A percentile compares a stretch with the other conserved stretches of the same genome.
These are phyloP conservation scores for Candida sanyaensis DNA, from an alignment of 1,139 yeast genomes.

Conservation along the genomic window DNA sequence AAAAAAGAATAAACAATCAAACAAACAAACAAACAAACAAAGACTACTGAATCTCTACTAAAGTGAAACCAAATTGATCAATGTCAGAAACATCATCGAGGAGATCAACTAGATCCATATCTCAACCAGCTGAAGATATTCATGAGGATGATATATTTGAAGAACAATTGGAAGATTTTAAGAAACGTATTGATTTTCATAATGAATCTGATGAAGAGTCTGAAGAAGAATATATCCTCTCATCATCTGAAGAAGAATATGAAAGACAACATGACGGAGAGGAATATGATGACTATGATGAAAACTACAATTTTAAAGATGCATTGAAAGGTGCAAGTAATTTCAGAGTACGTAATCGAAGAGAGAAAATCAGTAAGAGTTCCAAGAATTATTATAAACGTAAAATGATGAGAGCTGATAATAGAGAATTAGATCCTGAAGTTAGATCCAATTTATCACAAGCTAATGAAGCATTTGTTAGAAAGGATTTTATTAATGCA, in stretches of 20 bases:
- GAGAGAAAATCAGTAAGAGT: conserved; percentile 30
- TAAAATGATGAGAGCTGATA: conserved; percentile 37
- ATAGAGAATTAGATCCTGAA: conserved; percentile 66
- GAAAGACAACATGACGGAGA: conserved; percentile 8
- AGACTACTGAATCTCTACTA: no score
- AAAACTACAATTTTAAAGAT: conserved; percentile 53
- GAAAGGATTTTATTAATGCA: conserved; percentile 66
- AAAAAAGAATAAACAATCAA: not conserved
- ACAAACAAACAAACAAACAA: no score
- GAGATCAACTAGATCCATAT: not conserved
- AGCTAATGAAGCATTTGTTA: conserved; percentile 81
- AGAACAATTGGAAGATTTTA: conserved; percentile 13
- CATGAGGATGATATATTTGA: conserved; percentile 1
- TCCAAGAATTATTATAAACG: conserved; percentile 33
- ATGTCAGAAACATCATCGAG: not conserved
- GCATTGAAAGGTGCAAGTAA: conserved; percentile 65
- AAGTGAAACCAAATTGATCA: not conserved
- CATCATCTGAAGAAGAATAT: conserved; percentile 11
- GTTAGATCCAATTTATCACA: conserved; percentile 62
- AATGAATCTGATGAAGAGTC: conserved; percentile 12
- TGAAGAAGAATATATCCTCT: conserved; percentile 11
- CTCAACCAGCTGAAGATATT: not conserved
- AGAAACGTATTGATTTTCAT: conserved; percentile 15
- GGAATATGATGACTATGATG: conserved; percentile 40
- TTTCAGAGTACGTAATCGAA: conserved; percentile 51